A percentile compares a stretch with the other conserved stretches of the same genome.
phyloP scores from a whole-genome alignment of 305 asterid species.

The Fraxinus dipetala region DNA sequence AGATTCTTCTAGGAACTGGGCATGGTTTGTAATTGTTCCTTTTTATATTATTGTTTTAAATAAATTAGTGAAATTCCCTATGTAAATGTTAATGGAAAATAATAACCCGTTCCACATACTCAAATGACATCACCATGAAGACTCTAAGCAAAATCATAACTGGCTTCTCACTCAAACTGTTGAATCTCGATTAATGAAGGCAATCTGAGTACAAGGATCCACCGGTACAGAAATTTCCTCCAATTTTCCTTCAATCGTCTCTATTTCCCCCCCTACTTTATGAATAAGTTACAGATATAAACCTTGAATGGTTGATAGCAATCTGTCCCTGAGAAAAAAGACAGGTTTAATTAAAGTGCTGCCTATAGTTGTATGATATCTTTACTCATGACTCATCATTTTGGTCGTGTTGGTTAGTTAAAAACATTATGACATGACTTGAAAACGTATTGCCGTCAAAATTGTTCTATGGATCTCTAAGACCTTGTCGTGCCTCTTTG shows the following conservation, averaged over 20 bases:
- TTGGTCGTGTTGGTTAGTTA: not conserved
- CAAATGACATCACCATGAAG: not conserved
- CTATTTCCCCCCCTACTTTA: not conserved
- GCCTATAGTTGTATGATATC: not conserved
- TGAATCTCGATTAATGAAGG: not conserved
- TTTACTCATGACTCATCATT: not conserved
- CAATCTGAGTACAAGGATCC: not conserved
- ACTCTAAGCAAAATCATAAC: not conserved
- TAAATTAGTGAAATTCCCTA: not conserved
- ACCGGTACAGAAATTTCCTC: not conserved
- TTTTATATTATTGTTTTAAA: conserved; percentile 1
- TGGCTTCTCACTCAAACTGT: not conserved
- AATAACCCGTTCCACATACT: not conserved
- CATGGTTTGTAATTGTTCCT: conserved; percentile 64
- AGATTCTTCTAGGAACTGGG: conserved; percentile 99
- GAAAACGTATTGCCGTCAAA: not conserved
- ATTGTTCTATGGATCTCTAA: not conserved
- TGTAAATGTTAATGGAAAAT: conserved; percentile 6
- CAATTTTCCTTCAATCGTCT: not conserved
- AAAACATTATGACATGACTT: not conserved
- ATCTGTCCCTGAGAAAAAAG: not conserved
- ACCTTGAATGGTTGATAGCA: not conserved
- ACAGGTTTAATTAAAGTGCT: not conserved
- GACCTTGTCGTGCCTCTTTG: not conserved
- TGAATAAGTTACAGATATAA: not conserved